A percentile compares a stretch with the other conserved stretches of the same genome.
phyloP scores from a whole-genome alignment of 306 rosid genomes.

The Citrullus amarus region DNA sequence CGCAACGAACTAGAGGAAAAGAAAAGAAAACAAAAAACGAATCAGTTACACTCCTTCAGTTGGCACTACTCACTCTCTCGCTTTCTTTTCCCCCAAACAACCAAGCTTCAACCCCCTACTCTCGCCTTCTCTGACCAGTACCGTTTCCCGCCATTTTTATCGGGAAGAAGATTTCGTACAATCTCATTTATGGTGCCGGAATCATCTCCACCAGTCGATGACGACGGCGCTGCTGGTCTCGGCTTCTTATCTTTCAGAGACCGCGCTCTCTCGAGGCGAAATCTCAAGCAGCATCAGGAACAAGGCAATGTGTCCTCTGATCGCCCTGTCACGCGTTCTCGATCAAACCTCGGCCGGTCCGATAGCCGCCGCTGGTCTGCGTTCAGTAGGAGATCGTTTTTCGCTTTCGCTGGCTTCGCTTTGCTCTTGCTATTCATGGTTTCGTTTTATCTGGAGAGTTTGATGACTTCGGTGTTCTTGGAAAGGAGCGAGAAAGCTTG shows the following conservation, averaged over 20 bases:
- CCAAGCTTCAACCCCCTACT: neutral
- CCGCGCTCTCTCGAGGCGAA: conserved; percentile 37
- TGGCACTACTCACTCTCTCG: neutral
- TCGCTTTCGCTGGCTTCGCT: conserved; percentile 27
- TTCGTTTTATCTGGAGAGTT: conserved; percentile 70
- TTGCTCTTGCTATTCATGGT: conserved; percentile 47
- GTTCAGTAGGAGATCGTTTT: conserved; percentile 44
- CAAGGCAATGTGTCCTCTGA: conserved; percentile 22
- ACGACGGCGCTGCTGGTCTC: conserved; percentile 12
- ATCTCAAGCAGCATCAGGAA: conserved; percentile 31
- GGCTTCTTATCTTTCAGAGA: conserved; percentile 41
- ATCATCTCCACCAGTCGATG: neutral
- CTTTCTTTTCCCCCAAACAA: neutral
- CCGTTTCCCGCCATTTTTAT: neutral
- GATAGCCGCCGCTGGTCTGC: conserved; percentile 49
- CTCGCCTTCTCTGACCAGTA: neutral
- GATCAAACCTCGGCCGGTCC: conserved; percentile 50
- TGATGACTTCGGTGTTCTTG: conserved; percentile 53
- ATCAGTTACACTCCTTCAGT: neutral
- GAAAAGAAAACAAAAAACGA: neutral
- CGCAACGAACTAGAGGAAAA: neutral
- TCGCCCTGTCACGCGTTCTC: conserved; percentile 27
- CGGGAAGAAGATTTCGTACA: neutral
- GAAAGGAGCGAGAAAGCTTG: conserved; percentile 31
- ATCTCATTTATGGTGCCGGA: neutral